Base-by-base conservation (phyloP, 225 moss, liverwort and hornwort species). In the Pleurozium schreberi region DNA sequence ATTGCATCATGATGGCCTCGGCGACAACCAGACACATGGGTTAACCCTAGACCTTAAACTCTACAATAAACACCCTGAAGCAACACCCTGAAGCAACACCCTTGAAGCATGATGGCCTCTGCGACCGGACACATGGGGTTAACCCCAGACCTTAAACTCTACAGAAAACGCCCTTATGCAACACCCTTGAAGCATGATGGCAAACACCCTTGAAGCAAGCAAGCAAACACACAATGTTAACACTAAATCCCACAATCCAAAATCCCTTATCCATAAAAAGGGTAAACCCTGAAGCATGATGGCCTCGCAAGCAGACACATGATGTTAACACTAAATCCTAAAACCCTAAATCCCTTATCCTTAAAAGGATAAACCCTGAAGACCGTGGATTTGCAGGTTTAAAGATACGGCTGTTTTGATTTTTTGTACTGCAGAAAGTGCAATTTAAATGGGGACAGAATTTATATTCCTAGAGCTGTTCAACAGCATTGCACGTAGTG, bases 271-370 rank as follows among this genome's bases (percentile, higher is more conserved):
- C n/a, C n/a, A n/a, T n/a, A n/a, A n/a, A n/a, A n/a, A n/a, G n/a
- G n/a, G n/a, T n/a, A n/a, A n/a, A n/a, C n/a, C n/a, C n/a, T 90
- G 93, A 71, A 84, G 63, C 83, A 68, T 45, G 84, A 91, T 86
- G 25, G 87, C 91, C 84, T 92, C 93, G 60, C 60, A 26, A 26
- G 23, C 3, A 59, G 59, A 16, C 75, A 33, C 33, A 7, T 31
- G 33, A 33, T 33, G 43, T 33, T 43, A 14, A 50, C 50, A 2
- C 34, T 33, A 4, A 12, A 53, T 22, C 55, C n/a, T n/a, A 8
- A 52, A 78, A 25, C 28, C 18, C 26, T 34, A 25, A 45, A 81
- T 5, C 45, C 81, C 14, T 8, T 33, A 33, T 14, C 33, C 62
- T 4, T 9, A 45, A 79, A 58, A 27, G 18, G 79, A 11, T 58